Conservation (phyloP, 129 eudicot genomes). For the Erigeron canadensis region DNA sequence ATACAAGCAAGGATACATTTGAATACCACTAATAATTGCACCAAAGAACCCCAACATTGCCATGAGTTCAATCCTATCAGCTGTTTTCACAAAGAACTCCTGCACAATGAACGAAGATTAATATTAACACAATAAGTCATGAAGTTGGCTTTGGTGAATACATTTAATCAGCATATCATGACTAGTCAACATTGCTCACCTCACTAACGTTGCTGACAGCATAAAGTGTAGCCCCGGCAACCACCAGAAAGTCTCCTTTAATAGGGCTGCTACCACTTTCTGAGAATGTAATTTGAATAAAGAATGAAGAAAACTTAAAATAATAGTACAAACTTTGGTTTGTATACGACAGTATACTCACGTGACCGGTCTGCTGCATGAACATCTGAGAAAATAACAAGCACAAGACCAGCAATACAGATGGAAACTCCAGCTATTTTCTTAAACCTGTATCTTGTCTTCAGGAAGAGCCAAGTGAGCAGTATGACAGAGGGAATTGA, state of each 20-base stretch:
- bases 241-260: slow-evolving; percentile 77
- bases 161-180: slow-evolving; percentile 1
- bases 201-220: slow-evolving; percentile 87
- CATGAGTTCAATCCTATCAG: slow-evolving; percentile 91
- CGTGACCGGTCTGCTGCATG: slow-evolving; percentile 87
- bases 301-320: not conserved
- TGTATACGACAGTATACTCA: slow-evolving; percentile 33
- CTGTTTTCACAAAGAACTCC: slow-evolving; percentile 87
- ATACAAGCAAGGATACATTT: slow-evolving; percentile 73
- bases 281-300: not conserved
- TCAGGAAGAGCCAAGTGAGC: slow-evolving; percentile 85
- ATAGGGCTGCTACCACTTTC: slow-evolving; percentile 76
- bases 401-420: slow-evolving; percentile 83
- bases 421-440: slow-evolving; percentile 74
- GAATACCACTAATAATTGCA: slow-evolving; percentile 80
- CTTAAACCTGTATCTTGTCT: slow-evolving; percentile 71
- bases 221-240: slow-evolving; percentile 89
- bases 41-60: slow-evolving; percentile 93
- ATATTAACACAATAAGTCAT: not conserved
- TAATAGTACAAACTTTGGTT: not conserved
- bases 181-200: slow-evolving; percentile 39
- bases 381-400: slow-evolving; percentile 86
- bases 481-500: slow-evolving; percentile 84
- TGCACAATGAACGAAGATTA: slow-evolving; percentile 28
- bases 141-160: not conserved